Base-by-base conservation (phyloP, 306 rosid genomes). In the Rosa rugosa region DNA sequence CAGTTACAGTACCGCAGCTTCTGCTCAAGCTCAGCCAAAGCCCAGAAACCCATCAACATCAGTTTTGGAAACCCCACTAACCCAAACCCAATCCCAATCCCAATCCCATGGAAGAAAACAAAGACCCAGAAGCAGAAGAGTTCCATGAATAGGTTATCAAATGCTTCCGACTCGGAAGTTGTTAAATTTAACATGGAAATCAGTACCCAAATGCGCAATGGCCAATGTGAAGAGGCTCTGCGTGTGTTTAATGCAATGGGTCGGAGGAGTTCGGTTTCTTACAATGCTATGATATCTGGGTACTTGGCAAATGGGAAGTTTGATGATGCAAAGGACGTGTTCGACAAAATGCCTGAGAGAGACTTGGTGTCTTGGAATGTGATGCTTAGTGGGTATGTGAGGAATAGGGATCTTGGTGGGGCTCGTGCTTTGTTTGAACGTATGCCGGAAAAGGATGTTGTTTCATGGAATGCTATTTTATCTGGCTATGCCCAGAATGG, bases 401-500 rank as follows among this genome's bases (percentile, higher is more conserved):
- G 88, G 84, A 82, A 89, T 65, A 71, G 85, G 49, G 77, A 87
- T 38, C 89, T 89, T 13, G 83, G 89, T 5, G 89, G 87, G 1
- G 94, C 98, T 38, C 88, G 88, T 67, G 70, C 68, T 65, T 46
- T 91, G 85, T 93, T 93, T 85, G 83, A 88, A 69, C 78, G 66
- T 12, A 89, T 93, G 96, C 94, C 97, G 17, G 80, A 84, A 40
- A 87, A 74, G 86, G 97, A 89, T 79, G 87, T 85, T 80, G 98
- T 93, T 79, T 91, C 98, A 0, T 93, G 98, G 98, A 93, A 91
- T 67, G 84, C 97, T 5, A 84, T 93, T 84, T 77, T 93, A 65
- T 93, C 97, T 2, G 97, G 97, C 59, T 93, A 89, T 80, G 94
- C 96, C 9, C 94, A 88, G 82, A 91, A 88, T 81, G 94, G 98